A percentile compares a stretch with the other conserved stretches of the same genome.
Conservation (phyloP, 148 eudicot genomes). For the Rhododendron simsii region DNA sequence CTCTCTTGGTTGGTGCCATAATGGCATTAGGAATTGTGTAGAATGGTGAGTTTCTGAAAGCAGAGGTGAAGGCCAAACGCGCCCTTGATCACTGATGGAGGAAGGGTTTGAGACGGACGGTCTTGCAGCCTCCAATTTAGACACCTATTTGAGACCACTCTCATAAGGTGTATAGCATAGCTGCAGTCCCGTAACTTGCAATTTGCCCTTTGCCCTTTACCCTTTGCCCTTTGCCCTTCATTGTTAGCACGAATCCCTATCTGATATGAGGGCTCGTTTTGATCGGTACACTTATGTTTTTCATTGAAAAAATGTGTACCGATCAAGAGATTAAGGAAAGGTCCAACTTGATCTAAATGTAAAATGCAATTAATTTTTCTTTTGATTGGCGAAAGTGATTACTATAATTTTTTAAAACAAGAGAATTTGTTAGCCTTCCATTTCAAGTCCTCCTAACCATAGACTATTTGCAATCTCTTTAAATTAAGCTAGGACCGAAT, state of each 20-base stretch:
- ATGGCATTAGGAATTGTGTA: neutral
- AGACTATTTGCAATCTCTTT: neutral
- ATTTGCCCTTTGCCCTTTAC: neutral
- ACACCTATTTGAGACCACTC: neutral
- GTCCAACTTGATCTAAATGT: no score
- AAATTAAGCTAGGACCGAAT: neutral
- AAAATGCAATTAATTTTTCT: no score
- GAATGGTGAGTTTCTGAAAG: neutral
- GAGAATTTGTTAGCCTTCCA: neutral
- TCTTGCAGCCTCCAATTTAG: neutral
- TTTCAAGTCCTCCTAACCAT: neutral
- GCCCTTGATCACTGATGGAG: neutral
- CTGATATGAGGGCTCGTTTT: neutral
- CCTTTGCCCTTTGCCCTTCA: neutral
- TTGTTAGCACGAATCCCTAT: no score
- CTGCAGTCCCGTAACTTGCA: neutral
- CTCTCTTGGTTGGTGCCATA: neutral
- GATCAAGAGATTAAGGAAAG: no score
- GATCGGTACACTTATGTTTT: no score
- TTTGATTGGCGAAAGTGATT: no score
- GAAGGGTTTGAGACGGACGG: neutral
- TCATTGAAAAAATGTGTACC: no score
- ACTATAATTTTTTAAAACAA: no score
- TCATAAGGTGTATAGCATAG: neutral
- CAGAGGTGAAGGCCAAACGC: neutral